These are phyloP conservation scores for Termitomyces sp. DNA, from an alignment of 768 basidiomycete species.

Conservation along the genomic window DNA sequence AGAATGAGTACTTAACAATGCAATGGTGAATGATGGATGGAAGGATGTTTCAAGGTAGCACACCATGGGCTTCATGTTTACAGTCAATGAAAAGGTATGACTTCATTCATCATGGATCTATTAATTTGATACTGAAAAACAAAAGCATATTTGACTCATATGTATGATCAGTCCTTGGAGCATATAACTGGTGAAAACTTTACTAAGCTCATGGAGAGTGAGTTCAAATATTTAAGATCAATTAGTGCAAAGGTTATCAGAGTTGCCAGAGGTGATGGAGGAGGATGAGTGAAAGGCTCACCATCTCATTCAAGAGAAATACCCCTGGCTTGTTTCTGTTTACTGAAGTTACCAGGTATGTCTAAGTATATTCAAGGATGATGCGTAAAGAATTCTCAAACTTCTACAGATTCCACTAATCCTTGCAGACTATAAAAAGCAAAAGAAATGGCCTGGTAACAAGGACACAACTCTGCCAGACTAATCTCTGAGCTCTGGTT, in stretches of 20 bases:
- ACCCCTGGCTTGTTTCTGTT: too few species aligned
- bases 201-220: neutral
- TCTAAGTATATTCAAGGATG: too few species aligned
- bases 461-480: too few species aligned
- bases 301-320: neutral
- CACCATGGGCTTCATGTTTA: neutral
- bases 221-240: neutral
- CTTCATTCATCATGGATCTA: neutral
- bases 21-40: neutral
- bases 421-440: too few species aligned
- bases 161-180: too few species aligned
- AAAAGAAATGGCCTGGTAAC: too few species aligned
- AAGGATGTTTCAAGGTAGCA: slow-evolving; percentile 3
- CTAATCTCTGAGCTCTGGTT: too few species aligned
- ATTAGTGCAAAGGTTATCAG: neutral
- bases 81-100: too few species aligned
- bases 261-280: neutral
- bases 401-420: too few species aligned
- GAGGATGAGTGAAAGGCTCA: neutral
- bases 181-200: neutral
- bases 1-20: too few species aligned
- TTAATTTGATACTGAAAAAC: neutral
- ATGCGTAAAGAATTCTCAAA: too few species aligned
- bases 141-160: neutral
- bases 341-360: too few species aligned